Evolutionary conservation across 2,329 filamentous ascomycete species (phyloP).

Genomic region (Thermothelomyces thermophilus): DNA sequence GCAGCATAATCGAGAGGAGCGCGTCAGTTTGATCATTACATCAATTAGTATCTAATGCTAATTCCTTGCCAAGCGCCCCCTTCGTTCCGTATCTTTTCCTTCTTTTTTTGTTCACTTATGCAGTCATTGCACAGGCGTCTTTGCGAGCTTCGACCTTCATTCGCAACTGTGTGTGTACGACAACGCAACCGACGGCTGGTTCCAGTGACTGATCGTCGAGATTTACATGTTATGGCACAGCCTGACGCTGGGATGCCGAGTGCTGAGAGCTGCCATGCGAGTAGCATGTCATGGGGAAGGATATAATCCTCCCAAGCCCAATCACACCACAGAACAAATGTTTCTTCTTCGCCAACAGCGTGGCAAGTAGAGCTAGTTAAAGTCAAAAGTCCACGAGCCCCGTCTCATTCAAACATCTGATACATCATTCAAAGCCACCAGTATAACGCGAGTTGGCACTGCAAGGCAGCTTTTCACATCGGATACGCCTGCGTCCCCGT

Average conservation of each 20-base stretch:
- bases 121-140: too few species aligned
- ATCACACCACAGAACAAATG: background rate
- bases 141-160: background rate
- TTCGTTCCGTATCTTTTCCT: too few species aligned
- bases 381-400: background rate
- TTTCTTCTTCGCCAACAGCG: background rate
- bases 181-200: too few species aligned
- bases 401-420: background rate
- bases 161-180: background rate
- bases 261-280: background rate
- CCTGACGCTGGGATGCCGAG: too few species aligned
- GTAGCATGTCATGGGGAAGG: background rate
- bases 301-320: background rate
- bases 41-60: background rate
- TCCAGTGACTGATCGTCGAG: too few species aligned
- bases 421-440: background rate
- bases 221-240: too few species aligned
- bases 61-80: too few species aligned
- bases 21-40: background rate
- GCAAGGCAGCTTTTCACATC: too few species aligned
- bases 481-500: background rate
- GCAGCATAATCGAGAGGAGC: too few species aligned
- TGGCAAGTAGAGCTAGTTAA: background rate
- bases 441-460: background rate
- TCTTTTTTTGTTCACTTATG: too few species aligned